These are phyloP conservation scores for Podaxis carcinomalis DNA, from an alignment of 768 basidiomycete species.

Conservation along the genomic window DNA sequence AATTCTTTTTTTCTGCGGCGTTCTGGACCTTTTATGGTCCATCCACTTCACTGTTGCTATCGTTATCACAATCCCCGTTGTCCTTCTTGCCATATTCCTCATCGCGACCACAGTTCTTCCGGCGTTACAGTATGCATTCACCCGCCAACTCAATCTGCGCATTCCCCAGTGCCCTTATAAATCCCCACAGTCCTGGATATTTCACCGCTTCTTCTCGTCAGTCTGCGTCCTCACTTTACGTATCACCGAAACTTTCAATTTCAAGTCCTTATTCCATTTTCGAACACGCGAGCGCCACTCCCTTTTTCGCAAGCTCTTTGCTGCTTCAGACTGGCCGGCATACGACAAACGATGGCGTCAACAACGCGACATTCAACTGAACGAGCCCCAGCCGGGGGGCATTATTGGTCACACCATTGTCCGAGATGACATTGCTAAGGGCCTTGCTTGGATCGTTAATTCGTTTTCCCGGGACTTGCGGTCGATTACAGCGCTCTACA, in stretches of 20 bases:
- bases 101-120: slow-evolving; percentile 21
- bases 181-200: slow-evolving; percentile 24
- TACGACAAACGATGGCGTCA: slow-evolving; percentile 5
- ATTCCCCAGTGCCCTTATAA: slow-evolving; percentile 23
- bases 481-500: neutral
- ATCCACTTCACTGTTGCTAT: slow-evolving; percentile 17
- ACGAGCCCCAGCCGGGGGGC: neutral
- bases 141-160: neutral
- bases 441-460: neutral
- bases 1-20: slow-evolving; percentile 24
- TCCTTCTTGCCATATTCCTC: slow-evolving; percentile 15
- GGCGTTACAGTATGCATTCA: slow-evolving; percentile 14
- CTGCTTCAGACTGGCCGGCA: neutral
- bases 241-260: neutral
- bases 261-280: slow-evolving; percentile 1
- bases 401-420: neutral
- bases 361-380: neutral
- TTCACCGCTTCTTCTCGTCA: slow-evolving; percentile 11
- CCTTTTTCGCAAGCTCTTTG: neutral
- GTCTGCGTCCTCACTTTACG: neutral
- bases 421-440: neutral
- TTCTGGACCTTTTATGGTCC: slow-evolving; percentile 24
- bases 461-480: slow-evolving; percentile 4
- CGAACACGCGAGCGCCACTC: neutral
- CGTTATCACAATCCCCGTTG: slow-evolving; percentile 17